phyloP scores from a whole-genome alignment of 2,329 filamentous ascomycete species.

The Arthroderma sp. region DNA sequence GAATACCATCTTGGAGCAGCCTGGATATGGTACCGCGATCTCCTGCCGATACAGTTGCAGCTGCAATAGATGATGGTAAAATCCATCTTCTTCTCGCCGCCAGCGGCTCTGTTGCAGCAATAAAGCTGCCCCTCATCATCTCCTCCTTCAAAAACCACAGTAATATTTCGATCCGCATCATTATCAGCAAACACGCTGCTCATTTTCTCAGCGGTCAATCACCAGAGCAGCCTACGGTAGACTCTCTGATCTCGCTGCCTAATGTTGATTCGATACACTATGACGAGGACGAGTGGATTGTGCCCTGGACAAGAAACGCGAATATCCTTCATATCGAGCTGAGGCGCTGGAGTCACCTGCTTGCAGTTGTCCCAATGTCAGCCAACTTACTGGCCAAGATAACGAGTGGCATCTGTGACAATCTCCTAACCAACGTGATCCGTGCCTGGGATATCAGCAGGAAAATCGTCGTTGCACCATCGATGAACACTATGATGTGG shows the following conservation, averaged over 20 bases:
- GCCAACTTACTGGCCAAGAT: constrained; percentile 84
- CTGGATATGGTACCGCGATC: too few relatives aligned
- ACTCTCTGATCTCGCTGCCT: constrained; percentile 44
- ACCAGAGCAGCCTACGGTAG: constrained; percentile 59
- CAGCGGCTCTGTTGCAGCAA: constrained; percentile 70
- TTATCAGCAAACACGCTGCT: constrained; percentile 61
- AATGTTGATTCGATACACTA: constrained; percentile 70
- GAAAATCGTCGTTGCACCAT: constrained; percentile 47
- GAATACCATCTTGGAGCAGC: too few relatives aligned
- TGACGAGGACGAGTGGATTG: constrained; percentile 74
- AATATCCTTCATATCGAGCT: constrained; percentile 84
- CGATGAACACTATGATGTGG: constrained; percentile 86
- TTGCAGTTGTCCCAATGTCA: constrained; percentile 67
- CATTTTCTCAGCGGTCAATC: constrained; percentile 67
- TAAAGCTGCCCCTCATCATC: constrained; percentile 63
- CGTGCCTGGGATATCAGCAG: constrained; percentile 72
- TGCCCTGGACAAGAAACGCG: constrained; percentile 64
- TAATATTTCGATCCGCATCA: constrained; percentile 64
- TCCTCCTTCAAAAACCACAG: constrained; percentile 23
- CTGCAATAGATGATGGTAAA: constrained; percentile 8
- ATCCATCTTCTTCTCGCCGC: constrained; percentile 42
- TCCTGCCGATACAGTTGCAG: too few relatives aligned
- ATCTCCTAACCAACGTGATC: constrained; percentile 58
- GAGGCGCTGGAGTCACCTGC: constrained; percentile 64
- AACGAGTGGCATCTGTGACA: constrained; percentile 61